These are phyloP conservation scores for Cyclotella kingstonii DNA, from an alignment of 108 stramenopile genomes.

Conservation along the genomic window DNA sequence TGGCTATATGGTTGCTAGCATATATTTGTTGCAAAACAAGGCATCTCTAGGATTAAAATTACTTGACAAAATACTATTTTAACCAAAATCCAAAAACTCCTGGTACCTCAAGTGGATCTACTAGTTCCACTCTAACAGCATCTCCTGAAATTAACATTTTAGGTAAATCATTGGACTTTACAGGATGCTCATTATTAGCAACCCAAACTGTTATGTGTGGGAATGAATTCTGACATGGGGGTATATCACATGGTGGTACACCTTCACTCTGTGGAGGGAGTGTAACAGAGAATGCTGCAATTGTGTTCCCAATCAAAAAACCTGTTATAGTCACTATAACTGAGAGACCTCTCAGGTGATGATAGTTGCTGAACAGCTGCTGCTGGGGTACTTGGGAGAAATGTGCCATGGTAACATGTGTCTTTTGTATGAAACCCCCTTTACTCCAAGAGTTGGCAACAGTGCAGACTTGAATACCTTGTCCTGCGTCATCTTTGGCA, in stretches of 20 bases:
- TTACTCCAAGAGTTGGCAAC: neutral
- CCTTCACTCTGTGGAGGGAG: constrained; percentile 21
- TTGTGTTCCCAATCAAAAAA: constrained; percentile 39
- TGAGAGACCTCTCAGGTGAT: constrained; percentile 20
- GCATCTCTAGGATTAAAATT: too few species aligned
- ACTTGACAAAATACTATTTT: too few species aligned
- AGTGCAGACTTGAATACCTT: neutral
- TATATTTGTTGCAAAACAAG: too few species aligned
- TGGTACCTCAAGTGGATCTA: constrained; percentile 1
- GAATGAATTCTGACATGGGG: constrained; percentile 56
- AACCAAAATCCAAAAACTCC: constrained; percentile 53
- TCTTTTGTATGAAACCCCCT: constrained; percentile 24
- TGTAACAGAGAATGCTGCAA: constrained; percentile 59
- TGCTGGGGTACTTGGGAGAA: constrained; percentile 29
- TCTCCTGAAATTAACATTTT: constrained; percentile 36
- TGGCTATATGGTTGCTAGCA: too few species aligned
- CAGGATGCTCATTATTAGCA: constrained; percentile 36
- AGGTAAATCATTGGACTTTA: constrained; percentile 64
- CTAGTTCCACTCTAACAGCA: constrained; percentile 37
- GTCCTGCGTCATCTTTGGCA: neutral
- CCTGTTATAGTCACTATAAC: constrained; percentile 33
- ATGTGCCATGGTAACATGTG: constrained; percentile 72
- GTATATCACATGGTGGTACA: constrained; percentile 22
- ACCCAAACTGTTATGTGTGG: constrained; percentile 78
- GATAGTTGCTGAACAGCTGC: constrained; percentile 29